Evolutionary conservation across 306 rosid genomes (phyloP).

Genomic region (Crotalaria pallida): DNA sequence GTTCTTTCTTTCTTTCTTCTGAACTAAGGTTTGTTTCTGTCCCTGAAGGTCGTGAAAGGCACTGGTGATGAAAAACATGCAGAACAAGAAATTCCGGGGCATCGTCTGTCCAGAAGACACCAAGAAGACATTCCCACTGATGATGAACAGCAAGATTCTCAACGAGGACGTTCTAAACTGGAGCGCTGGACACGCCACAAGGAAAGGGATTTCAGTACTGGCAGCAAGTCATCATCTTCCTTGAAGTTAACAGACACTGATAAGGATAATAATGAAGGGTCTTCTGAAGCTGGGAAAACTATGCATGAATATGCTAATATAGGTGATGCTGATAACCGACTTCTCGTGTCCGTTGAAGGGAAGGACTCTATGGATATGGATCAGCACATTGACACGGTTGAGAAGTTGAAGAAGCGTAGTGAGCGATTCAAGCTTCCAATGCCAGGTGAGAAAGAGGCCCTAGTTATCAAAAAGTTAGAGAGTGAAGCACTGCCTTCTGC

Average conservation of each 20-base stretch:
- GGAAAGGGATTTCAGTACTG: conserved; percentile 64
- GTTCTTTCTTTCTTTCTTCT: conserved; percentile 20
- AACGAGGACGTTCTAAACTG: conserved; percentile 82
- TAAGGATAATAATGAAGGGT: conserved; percentile 42
- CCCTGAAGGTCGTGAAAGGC: conserved; percentile 66
- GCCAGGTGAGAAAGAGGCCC: conserved; percentile 87
- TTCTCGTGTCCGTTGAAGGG: conserved; percentile 43
- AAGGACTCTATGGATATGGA: conserved; percentile 60
- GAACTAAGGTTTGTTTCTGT: conserved; percentile 11
- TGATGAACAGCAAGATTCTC: conserved; percentile 71
- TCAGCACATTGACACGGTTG: conserved; percentile 81
- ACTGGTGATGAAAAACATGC: conserved; percentile 44
- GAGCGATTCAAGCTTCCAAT: conserved; percentile 97
- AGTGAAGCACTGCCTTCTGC: conserved; percentile 61
- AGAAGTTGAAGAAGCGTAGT: conserved; percentile 93
- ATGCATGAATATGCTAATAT: conserved; percentile 48
- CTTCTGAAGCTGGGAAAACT: conserved; percentile 56
- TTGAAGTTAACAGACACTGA: conserved; percentile 50
- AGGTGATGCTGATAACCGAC: conserved; percentile 43
- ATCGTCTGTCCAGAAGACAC: conserved; percentile 51
- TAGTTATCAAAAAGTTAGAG: conserved; percentile 62
- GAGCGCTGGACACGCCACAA: conserved; percentile 97
- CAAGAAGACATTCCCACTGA: conserved; percentile 60
- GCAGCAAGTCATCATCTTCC: conserved; percentile 57
- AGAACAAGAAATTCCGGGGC: conserved; percentile 44